Base-by-base conservation (phyloP, 176 grass and related monocot genomes). In the Carex littledalei region DNA sequence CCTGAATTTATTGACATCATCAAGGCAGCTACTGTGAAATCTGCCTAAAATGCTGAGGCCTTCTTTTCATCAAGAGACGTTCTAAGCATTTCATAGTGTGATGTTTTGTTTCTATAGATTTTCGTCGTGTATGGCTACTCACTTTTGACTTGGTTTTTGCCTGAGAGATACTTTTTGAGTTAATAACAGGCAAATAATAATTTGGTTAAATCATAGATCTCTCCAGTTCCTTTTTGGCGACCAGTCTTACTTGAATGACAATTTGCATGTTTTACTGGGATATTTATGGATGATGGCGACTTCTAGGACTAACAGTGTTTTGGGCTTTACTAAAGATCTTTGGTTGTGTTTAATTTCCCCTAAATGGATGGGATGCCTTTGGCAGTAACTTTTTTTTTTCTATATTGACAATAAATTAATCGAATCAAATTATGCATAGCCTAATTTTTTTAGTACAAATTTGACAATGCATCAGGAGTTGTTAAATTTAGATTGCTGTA, bases 1-100 rank as follows among this genome's bases (percentile, higher is more conserved):
- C 85, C 92, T 4, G 95, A 97, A 83, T 97, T 97, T 87, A 92
- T 94, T 0, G 95, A 97, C 77, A 97, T 97, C 89, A 97, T 97
- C 92, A 97, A 94, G 62, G 41, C 92, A 0, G 92, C 89, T 82
- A 83, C 86, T 0, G 89, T 88, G 86, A 91, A 94, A 89, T 94
- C 95, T 0, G 86, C 92, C 41, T 94, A 85, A 91, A 84, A 55
- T 35, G 29, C 37, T 50, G 59, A 81, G 17, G 35, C 20, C 12
- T 76, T 75, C 16, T 64, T 79, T 18, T 47, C n/a, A n/a, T n/a
- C n/a, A 78, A 56, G 8, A 63, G 9, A 24, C 11, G 18, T 10
- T 63, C 47, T 63, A 10, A 10, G 60, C 6, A 63, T 63, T 63
- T 63, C 18, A 11, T 63, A 63, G 56, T 65, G 61, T 83, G 61